Conservation (phyloP, 257 asterid genomes). For the Knoxia roxburghii region DNA sequence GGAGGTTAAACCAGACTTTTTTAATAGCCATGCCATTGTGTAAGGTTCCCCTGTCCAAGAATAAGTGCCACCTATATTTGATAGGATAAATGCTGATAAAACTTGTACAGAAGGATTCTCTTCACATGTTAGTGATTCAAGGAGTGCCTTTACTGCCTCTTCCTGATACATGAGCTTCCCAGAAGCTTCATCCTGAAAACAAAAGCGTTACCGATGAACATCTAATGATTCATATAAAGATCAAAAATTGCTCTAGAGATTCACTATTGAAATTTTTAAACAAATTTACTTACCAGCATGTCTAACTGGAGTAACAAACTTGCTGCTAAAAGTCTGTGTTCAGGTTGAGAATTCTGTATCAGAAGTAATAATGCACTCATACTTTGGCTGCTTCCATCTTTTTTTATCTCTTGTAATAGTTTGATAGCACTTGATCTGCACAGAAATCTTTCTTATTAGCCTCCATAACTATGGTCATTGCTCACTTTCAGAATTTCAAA, state of each 20-base stretch:
- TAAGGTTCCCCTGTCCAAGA: constrained; percentile 88
- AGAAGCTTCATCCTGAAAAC: constrained; percentile 63
- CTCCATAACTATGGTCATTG: not conserved
- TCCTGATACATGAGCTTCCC: constrained; percentile 38
- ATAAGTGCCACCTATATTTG: constrained; percentile 83
- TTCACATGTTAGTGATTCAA: constrained; percentile 49
- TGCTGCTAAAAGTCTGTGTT: constrained; percentile 70
- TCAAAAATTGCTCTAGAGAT: not conserved
- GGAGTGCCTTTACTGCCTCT: constrained; percentile 55
- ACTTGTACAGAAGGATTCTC: constrained; percentile 41
- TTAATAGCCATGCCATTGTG: constrained; percentile 70
- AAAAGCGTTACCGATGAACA: constrained; percentile 1
- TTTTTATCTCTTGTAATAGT: constrained; percentile 62
- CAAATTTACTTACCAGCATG: constrained; percentile 47
- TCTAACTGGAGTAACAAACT: constrained; percentile 73
- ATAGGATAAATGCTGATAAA: constrained; percentile 56
- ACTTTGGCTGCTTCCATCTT: constrained; percentile 51
- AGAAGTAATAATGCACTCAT: constrained; percentile 51
- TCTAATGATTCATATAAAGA: not conserved
- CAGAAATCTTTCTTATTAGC: constrained; percentile 13
- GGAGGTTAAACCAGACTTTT: constrained; percentile 61
- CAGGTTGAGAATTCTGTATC: constrained; percentile 52
- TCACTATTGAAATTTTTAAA: not conserved
- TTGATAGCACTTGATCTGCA: constrained; percentile 56
- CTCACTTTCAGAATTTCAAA: not conserved